Conservation (phyloP, 768 basidiomycete genomes). For the Cystofilobasidium ferigula region DNA sequence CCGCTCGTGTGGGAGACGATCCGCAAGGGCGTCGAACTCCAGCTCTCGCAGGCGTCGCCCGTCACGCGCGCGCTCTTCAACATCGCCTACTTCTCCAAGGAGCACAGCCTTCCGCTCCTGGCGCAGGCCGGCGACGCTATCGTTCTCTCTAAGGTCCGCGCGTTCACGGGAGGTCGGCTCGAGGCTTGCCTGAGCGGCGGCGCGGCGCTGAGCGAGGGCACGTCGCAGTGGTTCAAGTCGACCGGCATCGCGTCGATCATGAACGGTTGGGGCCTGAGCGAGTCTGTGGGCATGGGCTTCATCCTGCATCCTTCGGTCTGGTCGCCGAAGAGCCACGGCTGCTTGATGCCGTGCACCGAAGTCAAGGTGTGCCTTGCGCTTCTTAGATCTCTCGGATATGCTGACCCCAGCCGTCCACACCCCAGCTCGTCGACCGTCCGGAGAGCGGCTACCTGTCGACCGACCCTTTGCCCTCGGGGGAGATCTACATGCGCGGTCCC, state of each 20-base stretch:
- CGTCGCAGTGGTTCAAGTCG: slow-evolving; percentile 47
- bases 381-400: background rate
- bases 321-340: slow-evolving; percentile 54
- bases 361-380: slow-evolving; percentile 48
- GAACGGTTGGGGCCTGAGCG: slow-evolving; percentile 81
- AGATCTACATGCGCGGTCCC: slow-evolving; percentile 77
- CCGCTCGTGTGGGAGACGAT: slow-evolving; percentile 71
- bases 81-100: slow-evolving; percentile 63
- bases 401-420: background rate
- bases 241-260: background rate
- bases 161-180: slow-evolving; percentile 54
- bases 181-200: background rate
- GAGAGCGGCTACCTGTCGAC: slow-evolving; percentile 76
- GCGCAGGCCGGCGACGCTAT: slow-evolving; percentile 58
- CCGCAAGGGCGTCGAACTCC: slow-evolving; percentile 79
- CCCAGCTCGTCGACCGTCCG: slow-evolving; percentile 43
- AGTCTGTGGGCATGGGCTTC: slow-evolving; percentile 75
- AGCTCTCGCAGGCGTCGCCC: slow-evolving; percentile 58
- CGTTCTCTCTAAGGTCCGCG: slow-evolving; percentile 63
- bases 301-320: slow-evolving; percentile 74
- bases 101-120: slow-evolving; percentile 53
- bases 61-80: slow-evolving; percentile 70
- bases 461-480: slow-evolving; percentile 65
- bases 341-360: slow-evolving; percentile 78
- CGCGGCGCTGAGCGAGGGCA: background rate